Evolutionary conservation across 1,139 yeast species (phyloP), one percentile per base, ranked within the genome.

Genomic region (Pichia sp.): DNA sequence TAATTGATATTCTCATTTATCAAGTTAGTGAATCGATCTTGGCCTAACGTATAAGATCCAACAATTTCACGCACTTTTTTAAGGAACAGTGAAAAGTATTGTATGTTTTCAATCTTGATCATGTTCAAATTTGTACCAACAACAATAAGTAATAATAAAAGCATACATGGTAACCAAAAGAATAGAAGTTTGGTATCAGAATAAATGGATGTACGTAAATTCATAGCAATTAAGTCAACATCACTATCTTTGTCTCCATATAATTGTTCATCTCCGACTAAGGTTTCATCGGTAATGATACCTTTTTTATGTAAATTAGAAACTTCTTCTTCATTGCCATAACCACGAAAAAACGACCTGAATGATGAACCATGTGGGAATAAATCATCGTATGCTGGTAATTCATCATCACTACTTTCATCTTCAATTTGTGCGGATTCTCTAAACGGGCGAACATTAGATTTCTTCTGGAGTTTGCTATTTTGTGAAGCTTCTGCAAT

Each of bases 141-240:
- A 27, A 81, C 66, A 40, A 80, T 66, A 60, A 80, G 73, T 44
- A 78, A 66, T 1, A 83, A 73, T 2, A 79, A 56, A 9, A 84
- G 59, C 64, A 85, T 70, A 34, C 81, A 71, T 30, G 94, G 94
- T 52, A 85, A 67, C 97, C 97, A 89, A 74, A 89, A 89, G 62
- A 88, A 85, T 50, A 88, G 69, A 58, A 89, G 71, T 88, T 88
- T 85, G 59, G 81, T 85, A 65, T 89, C 97, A 59, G 88, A 85
- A 58, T 79, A 32, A 5, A 52, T 41, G 1, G 53, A 50, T 13
- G 47, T 48, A 25, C 80, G 55, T 85, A 80, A 34, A 82, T 77
- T 62, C 82, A 83, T 44, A 82, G 60, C 25, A 55, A 56, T 44
- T 50, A 57, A 43, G 56, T 50, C 44, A 55, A 54, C 40, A 56